Evolutionary conservation across 2,329 filamentous ascomycete species (phyloP).

Genomic region (Fusarium falciforme): DNA sequence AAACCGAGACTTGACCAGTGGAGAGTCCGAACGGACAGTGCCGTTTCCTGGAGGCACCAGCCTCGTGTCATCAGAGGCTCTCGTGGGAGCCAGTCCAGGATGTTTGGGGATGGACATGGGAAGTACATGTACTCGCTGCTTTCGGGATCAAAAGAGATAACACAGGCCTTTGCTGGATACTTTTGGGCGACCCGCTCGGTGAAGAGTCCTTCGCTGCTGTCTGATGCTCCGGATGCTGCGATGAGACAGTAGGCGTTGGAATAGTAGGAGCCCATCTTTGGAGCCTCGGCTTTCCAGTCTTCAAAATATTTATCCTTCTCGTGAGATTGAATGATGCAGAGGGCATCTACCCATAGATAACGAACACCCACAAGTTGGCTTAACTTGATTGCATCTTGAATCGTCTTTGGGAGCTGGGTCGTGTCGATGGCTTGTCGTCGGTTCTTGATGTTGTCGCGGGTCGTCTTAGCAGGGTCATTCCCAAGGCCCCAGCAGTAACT

Average conservation of each 20-base stretch:
- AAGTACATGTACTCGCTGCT: background rate
- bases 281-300: background rate
- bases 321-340: constrained; percentile 2
- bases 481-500: background rate
- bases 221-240: background rate
- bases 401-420: background rate
- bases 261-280: constrained; percentile 14
- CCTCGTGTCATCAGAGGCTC: background rate
- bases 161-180: background rate
- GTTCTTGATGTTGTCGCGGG: background rate
- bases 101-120: background rate
- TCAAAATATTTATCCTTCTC: background rate
- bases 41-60: constrained; percentile 5
- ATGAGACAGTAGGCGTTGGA: constrained; percentile 3
- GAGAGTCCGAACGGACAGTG: background rate
- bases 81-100: background rate
- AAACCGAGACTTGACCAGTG: constrained; percentile 1
- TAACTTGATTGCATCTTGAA: background rate
- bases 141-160: background rate
- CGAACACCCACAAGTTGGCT: background rate
- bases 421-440: background rate
- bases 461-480: background rate
- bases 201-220: constrained; percentile 8
- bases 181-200: background rate
- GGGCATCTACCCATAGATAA: constrained; percentile 1